phyloP scores from a whole-genome alignment of 2,329 filamentous ascomycete genomes.

The Grosmannia penicillata region DNA sequence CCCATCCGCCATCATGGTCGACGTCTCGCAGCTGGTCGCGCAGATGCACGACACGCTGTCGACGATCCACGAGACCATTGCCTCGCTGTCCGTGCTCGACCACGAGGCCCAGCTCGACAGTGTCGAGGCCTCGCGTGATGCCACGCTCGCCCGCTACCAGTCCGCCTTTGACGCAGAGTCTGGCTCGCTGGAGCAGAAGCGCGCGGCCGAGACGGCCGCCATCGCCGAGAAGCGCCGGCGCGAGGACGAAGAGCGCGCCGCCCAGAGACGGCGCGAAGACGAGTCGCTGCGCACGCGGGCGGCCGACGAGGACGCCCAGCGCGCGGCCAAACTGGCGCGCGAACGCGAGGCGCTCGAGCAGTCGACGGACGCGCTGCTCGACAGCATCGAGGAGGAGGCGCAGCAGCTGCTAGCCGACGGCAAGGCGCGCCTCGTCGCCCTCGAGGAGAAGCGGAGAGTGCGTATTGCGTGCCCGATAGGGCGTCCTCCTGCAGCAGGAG shows the following conservation, averaged over 20 bases:
- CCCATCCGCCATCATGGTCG: slow-evolving; percentile 12
- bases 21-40: slow-evolving; percentile 23
- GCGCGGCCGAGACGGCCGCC: slow-evolving; percentile 16
- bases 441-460: slow-evolving; percentile 21
- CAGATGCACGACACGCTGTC: slow-evolving; percentile 28
- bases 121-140: slow-evolving; percentile 23
- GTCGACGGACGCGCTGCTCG: slow-evolving; percentile 21
- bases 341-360: slow-evolving; percentile 18
- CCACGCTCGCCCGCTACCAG: slow-evolving; percentile 17
- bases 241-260: slow-evolving; percentile 26
- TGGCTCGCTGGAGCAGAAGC: slow-evolving; percentile 15
- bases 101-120: slow-evolving; percentile 23
- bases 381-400: slow-evolving; percentile 18
- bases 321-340: slow-evolving; percentile 15
- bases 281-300: slow-evolving; percentile 16
- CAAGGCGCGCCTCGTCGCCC: slow-evolving; percentile 16
- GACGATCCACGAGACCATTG: slow-evolving; percentile 22
- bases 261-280: slow-evolving; percentile 21
- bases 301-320: slow-evolving; percentile 17
- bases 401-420: slow-evolving; percentile 16
- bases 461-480: neutral
- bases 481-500: neutral
- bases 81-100: slow-evolving; percentile 16
- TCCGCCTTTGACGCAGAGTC: slow-evolving; percentile 18
- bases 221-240: slow-evolving; percentile 20